Conservation (phyloP, 345 rosid genomes). For the Acer negundo region DNA sequence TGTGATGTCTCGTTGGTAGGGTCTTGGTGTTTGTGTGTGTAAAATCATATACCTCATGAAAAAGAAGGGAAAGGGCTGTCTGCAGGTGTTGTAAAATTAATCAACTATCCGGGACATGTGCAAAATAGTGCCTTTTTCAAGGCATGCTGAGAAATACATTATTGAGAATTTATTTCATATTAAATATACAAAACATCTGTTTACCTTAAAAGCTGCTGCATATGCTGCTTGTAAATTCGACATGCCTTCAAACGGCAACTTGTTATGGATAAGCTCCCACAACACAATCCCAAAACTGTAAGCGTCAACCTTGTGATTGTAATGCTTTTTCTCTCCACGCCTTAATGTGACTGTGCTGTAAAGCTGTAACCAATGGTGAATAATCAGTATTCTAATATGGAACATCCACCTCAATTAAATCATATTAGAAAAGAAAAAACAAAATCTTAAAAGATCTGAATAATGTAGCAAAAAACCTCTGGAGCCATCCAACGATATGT, state of each 20-base stretch:
- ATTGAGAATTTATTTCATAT: neutral
- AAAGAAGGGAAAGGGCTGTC: neutral
- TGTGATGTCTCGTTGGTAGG: neutral
- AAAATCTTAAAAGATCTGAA: neutral
- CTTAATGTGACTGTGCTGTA: constrained; percentile 96
- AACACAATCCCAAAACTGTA: constrained; percentile 98
- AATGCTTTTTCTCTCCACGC: constrained; percentile 97
- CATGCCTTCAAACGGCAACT: constrained; percentile 99
- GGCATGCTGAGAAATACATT: neutral
- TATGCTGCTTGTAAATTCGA: constrained; percentile 99
- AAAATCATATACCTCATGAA: neutral
- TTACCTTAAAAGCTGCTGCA: constrained; percentile 98
- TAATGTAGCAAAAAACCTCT: constrained; percentile 50
- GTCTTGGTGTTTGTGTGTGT: neutral
- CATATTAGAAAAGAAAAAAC: neutral
- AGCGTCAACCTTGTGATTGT: constrained; percentile 92
- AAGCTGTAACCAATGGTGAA: constrained; percentile 52
- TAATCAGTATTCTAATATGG: neutral
- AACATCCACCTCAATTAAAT: neutral
- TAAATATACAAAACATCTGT: neutral
- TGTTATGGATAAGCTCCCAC: constrained; percentile 96
- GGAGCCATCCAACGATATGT: constrained; percentile 99
- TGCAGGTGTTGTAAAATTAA: constrained; percentile 6
- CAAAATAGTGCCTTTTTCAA: neutral
- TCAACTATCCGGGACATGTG: neutral